phyloP scores from a whole-genome alignment of 2,329 filamentous ascomycete genomes.

The Bimuria novae-zelandiae region DNA sequence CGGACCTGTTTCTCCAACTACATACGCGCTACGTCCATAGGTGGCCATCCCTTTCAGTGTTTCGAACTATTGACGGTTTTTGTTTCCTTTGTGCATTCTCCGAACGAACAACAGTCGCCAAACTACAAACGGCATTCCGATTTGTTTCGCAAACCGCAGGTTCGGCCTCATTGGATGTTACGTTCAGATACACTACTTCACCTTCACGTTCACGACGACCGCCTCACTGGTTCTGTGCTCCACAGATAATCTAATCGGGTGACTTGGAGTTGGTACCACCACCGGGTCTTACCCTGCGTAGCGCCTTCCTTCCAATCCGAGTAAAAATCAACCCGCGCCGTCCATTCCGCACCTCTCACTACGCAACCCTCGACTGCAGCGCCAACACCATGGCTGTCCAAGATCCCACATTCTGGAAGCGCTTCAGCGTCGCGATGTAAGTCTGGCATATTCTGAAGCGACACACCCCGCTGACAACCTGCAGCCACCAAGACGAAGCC shows the following conservation, averaged over 20 bases:
- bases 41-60: background rate
- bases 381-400: slow-evolving; percentile 52
- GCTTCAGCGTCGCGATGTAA: slow-evolving; percentile 60
- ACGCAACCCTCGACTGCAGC: background rate
- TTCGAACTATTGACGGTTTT: background rate
- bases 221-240: background rate
- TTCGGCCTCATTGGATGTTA: background rate
- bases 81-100: background rate
- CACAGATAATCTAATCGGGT: background rate
- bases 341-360: background rate
- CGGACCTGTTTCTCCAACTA: background rate
- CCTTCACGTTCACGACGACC: background rate
- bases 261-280: background rate
- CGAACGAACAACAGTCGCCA: background rate
- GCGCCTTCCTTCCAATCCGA: background rate
- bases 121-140: slow-evolving; percentile 4
- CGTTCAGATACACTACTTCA: background rate
- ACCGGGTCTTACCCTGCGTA: background rate
- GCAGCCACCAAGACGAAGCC: slow-evolving; percentile 57
- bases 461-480: background rate
- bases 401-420: slow-evolving; percentile 64
- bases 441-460: background rate
- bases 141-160: background rate
- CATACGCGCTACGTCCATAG: background rate
- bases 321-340: background rate